These are phyloP conservation scores for Tylopilus rubrobrunneus DNA, from an alignment of 768 basidiomycete species.

Conservation along the genomic window DNA sequence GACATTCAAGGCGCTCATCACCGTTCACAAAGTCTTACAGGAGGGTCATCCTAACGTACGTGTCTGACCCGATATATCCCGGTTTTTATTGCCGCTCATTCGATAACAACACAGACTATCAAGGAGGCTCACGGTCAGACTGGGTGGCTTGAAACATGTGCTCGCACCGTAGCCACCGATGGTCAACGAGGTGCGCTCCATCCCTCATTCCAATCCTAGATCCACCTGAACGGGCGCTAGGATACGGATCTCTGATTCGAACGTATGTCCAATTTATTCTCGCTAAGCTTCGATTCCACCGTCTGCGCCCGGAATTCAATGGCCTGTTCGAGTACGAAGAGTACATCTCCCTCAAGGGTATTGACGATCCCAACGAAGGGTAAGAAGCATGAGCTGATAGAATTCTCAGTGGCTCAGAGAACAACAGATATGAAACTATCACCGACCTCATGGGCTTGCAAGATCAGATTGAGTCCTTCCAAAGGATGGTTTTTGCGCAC, in stretches of 20 bases:
- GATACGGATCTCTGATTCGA: slow-evolving; percentile 88
- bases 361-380: slow-evolving; percentile 99
- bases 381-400: slow-evolving; percentile 36
- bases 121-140: slow-evolving; percentile 97
- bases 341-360: slow-evolving; percentile 94
- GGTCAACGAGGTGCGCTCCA: slow-evolving; percentile 61
- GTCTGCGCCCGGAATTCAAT: slow-evolving; percentile 94
- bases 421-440: slow-evolving; percentile 89
- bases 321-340: slow-evolving; percentile 99
- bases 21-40: slow-evolving; percentile 95
- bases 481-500: slow-evolving; percentile 95
- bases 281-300: slow-evolving; percentile 94
- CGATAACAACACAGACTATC: slow-evolving; percentile 59
- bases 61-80: slow-evolving; percentile 6
- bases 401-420: slow-evolving; percentile 9
- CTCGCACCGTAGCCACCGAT: slow-evolving; percentile 79
- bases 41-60: slow-evolving; percentile 92
- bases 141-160: slow-evolving; percentile 97
- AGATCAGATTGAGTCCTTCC: slow-evolving; percentile 98
- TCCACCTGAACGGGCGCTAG: slow-evolving; percentile 37
- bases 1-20: slow-evolving; percentile 97
- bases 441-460: slow-evolving; percentile 96
- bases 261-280: slow-evolving; percentile 96
- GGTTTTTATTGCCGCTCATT: slow-evolving; percentile 8
- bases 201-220: neutral